Evolutionary conservation across 2,329 filamentous ascomycete species (phyloP), one percentile per base, ranked within the genome.

Genomic region (Fusarium sp.): DNA sequence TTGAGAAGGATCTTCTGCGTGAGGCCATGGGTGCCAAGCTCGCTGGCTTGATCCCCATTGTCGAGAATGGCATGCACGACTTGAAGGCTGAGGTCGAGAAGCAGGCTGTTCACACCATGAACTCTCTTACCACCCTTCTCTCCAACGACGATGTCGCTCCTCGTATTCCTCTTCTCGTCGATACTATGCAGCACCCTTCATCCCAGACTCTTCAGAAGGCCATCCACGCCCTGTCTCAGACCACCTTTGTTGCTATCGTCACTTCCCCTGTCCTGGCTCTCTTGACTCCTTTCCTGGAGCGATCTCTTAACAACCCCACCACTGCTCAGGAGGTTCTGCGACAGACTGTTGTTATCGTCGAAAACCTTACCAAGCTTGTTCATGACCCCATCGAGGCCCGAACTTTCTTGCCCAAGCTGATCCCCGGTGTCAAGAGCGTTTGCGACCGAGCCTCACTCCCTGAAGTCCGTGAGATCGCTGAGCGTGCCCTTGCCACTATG

Each of bases 341-440:
- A 64, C 95, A 97, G 82, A 97, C 96, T 4, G 94, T 97, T 29
- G 94, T 99, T 54, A 96, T 99, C 50, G 92, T 96, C 20, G 96
- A 99, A 83, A 99, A 99, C 82, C 84, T 99, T 83, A 99, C 96
- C 63, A 98, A 97, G 84, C 89, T 99, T 31, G 96, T 99, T 27
- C 96, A 99, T 80, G 94, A 90, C 78, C 96, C 96, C 15, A 89
- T 97, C 62, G 96, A 99, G 83, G 96, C 96, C 33, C 88, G 96
- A 70, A 93, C 93, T 56, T 99, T 99, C 85, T 82, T 99, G 77
- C 96, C 96, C 50, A 97, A 97, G 81, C 85, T 99, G 51, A 91
- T 92, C 76, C 96, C 96, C 41, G 96, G 96, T 87, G 92, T 99
- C 45, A 93, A 97, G 84, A 87, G 86, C 55, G 95, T 99, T 58